Base-by-base conservation (phyloP, 176 grass and related monocot genomes). In the Metroxylon sagu region DNA sequence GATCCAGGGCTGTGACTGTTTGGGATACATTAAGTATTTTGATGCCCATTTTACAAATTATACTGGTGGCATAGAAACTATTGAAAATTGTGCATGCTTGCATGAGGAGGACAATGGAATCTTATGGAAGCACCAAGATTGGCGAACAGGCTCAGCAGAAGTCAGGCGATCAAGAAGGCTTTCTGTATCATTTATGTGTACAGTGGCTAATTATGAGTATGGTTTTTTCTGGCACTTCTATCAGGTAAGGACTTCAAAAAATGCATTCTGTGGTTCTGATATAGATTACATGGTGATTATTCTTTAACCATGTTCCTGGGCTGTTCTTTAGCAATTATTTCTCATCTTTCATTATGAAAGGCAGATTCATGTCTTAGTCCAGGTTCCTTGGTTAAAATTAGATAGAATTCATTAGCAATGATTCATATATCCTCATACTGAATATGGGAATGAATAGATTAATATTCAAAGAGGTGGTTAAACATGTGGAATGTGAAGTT, bases 111-210 rank as follows among this genome's bases (percentile, higher is more conserved):
- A 98, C 49, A 84, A 98, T 18, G 93, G 93, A 43, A 98, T 98
- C 63, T 80, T 98, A 61, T 98, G 93, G 87, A 98, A 98, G 76
- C 93, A 98, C 74, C 93, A 98, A 74, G 93, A 98, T 49, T 98
- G 93, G 93, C 87, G 93, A 77, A 98, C 87, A 66, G 93, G 93
- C 21, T 78, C 92, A 77, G 87, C 93, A 56, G 93, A 98, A 85
- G 87, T 92, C 73, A 88, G 93, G 76, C 75, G 93, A n/a, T 98
- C 93, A 60, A 85, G 93, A 73, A 98, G 93, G 70, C 87, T 98
- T 48, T 83, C 84, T 14, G 93, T 98, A 15, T 98, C 93, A 52
- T 98, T 89, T 82, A 98, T 98, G 63, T 98, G 93, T 65, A 98
- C 93, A 16, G 88, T 98, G 66, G 87, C 93, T 67, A 92, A 98